Evolutionary conservation across 2,329 filamentous ascomycete genomes (phyloP), one percentile per base, ranked within the genome.

Genomic region (Ophiocordyceps australis): DNA sequence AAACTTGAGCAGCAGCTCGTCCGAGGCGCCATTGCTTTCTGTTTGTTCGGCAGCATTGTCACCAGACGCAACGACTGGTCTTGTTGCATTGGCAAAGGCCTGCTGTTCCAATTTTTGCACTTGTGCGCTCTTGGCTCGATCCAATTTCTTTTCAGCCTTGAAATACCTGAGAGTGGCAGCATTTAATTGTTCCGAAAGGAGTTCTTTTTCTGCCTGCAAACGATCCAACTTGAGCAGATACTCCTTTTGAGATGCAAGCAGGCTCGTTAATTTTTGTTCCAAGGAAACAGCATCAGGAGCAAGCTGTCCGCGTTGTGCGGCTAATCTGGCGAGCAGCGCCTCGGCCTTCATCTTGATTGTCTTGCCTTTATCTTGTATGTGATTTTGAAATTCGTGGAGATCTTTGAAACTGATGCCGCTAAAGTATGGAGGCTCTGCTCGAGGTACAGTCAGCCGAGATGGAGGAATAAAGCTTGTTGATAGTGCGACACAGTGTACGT

Each of bases 61-160:
- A 5, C 38, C 42, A 11, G 44, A 37, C 4, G 40, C 40, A 10
- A 37, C 36, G n/a, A 44, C 29, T 14, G 42, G 48, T 70, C 32
- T 65, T 52, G 63, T 58, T 6, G 65, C 69, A 30, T 75, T 75
- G 30, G 79, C 65, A 26, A 85, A 67, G 17, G 85, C 83, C 51
- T 93, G 81, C 40, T 82, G 78, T 47, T 95, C 89, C 31, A 98
- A 54, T 46, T 92, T 93, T 33, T 85, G 79, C 2, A 94, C 83
- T 30, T 92, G 83, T 11, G 73, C 57, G 44, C 89, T 98, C 50
- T 81, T 86, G 14, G 77, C 70, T 22, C 89, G 72, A 46, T 98
- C 89, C 27, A 95, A 60, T 46, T 83, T 89, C 57, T 92, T 91
- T 48, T 98, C 89, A 0, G 89, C 89, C 38, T 91, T 80, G 57